Base-by-base conservation (phyloP, 208 protist species). In the Phytomonas serpens region DNA sequence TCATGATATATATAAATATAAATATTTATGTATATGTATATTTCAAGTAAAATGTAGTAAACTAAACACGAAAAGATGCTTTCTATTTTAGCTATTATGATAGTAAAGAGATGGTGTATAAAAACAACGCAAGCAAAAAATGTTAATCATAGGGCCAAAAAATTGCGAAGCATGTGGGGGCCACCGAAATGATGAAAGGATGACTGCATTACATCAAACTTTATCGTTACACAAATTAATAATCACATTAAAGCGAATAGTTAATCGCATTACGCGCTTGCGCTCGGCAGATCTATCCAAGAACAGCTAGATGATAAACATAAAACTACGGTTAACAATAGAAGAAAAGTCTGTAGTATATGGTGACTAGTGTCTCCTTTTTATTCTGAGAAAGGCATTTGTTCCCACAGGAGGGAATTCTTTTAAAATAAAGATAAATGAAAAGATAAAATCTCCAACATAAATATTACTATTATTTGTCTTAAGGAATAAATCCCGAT, bases 1-100 rank as follows among this genome's bases (percentile, higher is more conserved):
- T 81, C 89, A 94, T 94, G 7, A 16, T 69, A 11, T 23, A 23
- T 69, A 16, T 34, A 27, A 13, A 30, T 69, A 34, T 67, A 3
- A 23, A 13, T 69, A 16, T 34, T 66, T 69, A 16, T n/a, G 23
- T 68, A 33, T 63, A 6, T 63, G 36, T 68, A n/a, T 68, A 68
- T 68, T 63, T 42, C 1, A 65, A 2, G 9, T 42, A 65, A 19
- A 65, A 11, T 16, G 32, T 47, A 11, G 40, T 47, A 47, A 19
- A 19, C 40, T 47, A 47, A 47, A 16, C 14, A 19, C 40, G 40
- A 47, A 47, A 47, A 47, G 40, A 47, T 47, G 40, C 40, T 47
- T 36, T 47, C 2, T 47, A 11, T 23, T 47, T 47, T 47, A 47
- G 16, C 16, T 47, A 47, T 47, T 19, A 47, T 1, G 16, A 47